A percentile compares a stretch with the other conserved stretches of the same genome.
Evolutionary conservation across 75 land plant species (phyloP).

Genomic region (Gnetum montanum): DNA sequence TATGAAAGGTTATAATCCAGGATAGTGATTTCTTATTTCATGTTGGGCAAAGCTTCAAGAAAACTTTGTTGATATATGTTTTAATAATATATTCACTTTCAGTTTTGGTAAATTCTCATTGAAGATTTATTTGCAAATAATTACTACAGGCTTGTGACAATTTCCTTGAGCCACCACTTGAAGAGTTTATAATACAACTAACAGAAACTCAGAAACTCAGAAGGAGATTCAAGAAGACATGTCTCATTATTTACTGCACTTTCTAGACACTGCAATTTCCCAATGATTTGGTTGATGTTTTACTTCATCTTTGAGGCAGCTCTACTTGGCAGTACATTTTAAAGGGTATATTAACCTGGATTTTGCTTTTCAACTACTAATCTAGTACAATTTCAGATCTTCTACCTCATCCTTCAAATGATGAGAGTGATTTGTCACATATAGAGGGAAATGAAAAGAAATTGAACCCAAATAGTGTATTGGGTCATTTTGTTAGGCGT

Average conservation of each 20-base stretch:
- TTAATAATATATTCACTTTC: too few species aligned
- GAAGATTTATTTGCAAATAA: too few species aligned
- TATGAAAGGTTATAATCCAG: too few species aligned
- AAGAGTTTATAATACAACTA: constrained; percentile 54
- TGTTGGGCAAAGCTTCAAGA: too few species aligned
- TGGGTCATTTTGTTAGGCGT: constrained; percentile 78
- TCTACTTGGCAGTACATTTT: background rate
- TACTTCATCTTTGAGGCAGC: constrained; percentile 52
- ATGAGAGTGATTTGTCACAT: constrained; percentile 20
- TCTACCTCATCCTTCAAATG: constrained; percentile 24
- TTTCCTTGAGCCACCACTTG: constrained; percentile 70
- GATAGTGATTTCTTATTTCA: too few species aligned
- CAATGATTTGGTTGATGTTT: constrained; percentile 86
- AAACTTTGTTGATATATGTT: too few species aligned
- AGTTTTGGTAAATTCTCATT: too few species aligned
- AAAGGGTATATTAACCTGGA: background rate
- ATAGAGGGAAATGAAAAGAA: constrained; percentile 64
- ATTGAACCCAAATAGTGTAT: constrained; percentile 60
- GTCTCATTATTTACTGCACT: constrained; percentile 32
- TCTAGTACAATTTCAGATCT: constrained; percentile 30
- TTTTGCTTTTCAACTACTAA: background rate
- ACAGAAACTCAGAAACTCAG: constrained; percentile 27
- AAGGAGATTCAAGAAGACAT: constrained; percentile 38
- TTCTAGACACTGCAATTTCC: constrained; percentile 53
- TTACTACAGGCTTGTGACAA: constrained; percentile 52